phyloP scores from a whole-genome alignment of 2,329 filamentous ascomycete genomes.

The Ophiognomonia clavigignenti-juglandacearum region DNA sequence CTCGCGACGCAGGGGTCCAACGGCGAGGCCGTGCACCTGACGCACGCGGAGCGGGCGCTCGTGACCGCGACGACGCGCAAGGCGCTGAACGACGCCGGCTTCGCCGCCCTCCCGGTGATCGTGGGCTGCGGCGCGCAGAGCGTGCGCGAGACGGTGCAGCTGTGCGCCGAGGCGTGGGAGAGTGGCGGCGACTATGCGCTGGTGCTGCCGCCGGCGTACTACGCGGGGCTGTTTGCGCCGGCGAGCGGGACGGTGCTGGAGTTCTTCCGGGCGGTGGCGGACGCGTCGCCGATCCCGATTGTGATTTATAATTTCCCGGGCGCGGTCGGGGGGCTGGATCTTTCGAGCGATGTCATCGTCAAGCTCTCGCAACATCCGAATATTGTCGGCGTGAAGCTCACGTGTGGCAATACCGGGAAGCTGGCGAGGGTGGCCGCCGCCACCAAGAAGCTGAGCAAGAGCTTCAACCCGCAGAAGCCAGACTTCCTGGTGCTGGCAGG shows the following conservation, averaged over 20 bases:
- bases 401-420: constrained; percentile 67
- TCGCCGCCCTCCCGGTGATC: constrained; percentile 62
- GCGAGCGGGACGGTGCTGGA: constrained; percentile 56
- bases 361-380: constrained; percentile 57
- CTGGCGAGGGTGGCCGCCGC: constrained; percentile 58
- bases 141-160: constrained; percentile 65
- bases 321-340: constrained; percentile 57
- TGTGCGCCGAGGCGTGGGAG: constrained; percentile 63
- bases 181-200: constrained; percentile 72
- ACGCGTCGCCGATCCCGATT: constrained; percentile 58
- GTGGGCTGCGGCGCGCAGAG: constrained; percentile 73
- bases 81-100: constrained; percentile 64
- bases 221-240: constrained; percentile 60
- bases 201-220: constrained; percentile 73
- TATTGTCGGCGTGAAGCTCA: constrained; percentile 65
- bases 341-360: constrained; percentile 59
- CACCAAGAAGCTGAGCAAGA: constrained; percentile 38
- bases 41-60: constrained; percentile 62
- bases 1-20: constrained; percentile 77
- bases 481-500: constrained; percentile 68
- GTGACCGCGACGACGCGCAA: constrained; percentile 67
- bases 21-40: constrained; percentile 76
- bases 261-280: constrained; percentile 63
- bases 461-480: constrained; percentile 29
- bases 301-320: constrained; percentile 69